Evolutionary conservation across 768 basidiomycete species (phyloP), one percentile per base, ranked within the genome.

Genomic region (Rhodotorula kratochvilovae): DNA sequence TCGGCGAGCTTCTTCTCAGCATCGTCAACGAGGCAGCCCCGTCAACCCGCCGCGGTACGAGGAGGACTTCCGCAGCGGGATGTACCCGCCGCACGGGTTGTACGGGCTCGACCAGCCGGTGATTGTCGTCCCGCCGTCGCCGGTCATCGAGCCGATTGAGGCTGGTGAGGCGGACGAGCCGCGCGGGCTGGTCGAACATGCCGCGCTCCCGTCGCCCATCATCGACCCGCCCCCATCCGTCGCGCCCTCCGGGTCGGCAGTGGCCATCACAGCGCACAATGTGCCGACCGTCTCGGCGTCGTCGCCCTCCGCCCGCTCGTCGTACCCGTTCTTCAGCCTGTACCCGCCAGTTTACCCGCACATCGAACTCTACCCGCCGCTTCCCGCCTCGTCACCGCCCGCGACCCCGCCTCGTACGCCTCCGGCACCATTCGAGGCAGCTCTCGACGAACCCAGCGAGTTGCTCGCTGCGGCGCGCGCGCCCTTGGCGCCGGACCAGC

Each of bases 301-400:
- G 7, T 56, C 19, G 51, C 50, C 6, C 21, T 31, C 59, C 36
- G 19, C 4, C n/a, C 2, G 7, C 7, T 35, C 27, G 6, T 15
- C 27, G 3, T 69, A 67, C 36, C 64, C 64, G 1, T 36, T 50
- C 36, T 29, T 63, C 51, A n/a, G 36, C 0, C 35, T 70, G 39
- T 67, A 70, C 56, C 68, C 64, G 2, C 23, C 72, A 1, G 56
- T 36, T 42, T 68, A 57, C 27, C 72, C 72, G 0, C 8, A 42
- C 35, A 7, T 73, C n/a, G 19, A 16, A 7, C 45, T 53, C 21
- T 68, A 73, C 31, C 72, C 72, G 31, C 29, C 57, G 17, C 48
- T 43, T 15, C 29, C 16, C 6, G 33, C 46, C 8, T 35, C 42
- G 17, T 29, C 5, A 2, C 39, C 39, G 8, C 6, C 13, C 39